Base-by-base conservation (phyloP, 2,329 filamentous ascomycete species). In the Tolypocladium endophyticum region DNA sequence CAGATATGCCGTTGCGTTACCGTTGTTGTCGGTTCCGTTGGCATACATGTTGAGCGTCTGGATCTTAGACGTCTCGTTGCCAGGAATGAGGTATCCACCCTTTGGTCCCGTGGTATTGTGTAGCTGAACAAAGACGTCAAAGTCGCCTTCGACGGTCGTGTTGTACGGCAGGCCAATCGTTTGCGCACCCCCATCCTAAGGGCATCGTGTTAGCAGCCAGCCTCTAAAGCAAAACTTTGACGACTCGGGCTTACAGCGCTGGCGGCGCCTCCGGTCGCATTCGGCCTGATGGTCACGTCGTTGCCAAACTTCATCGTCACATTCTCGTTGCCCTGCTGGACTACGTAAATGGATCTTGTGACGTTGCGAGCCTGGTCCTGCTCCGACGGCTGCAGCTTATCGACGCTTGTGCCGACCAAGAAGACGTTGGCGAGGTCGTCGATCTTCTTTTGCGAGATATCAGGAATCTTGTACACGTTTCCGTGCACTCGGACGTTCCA, bases 391-490 rank as follows among this genome's bases (percentile, higher is more conserved):
- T 82, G 79, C 6, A 92, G 78, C 18, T 85, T 72, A 12, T 81
- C 71, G 41, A 91, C 80, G 59, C 80, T 79, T 7, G 82, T 84
- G 56, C 80, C 86, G 61, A 90, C 80, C 12, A 92, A 78, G 72
- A 92, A 90, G 38, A 84, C 71, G 64, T 91, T 85, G 60, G 88
- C 87, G 4, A 92, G 77, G 43, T 86, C 78, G 64, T 92, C 81
- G 54, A 92, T 75, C 65, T 84, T 88, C 39, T 77, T 75, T 64
- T 84, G 77, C 1, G 80, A 81, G 39, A 88, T 86, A 61, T 89
- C 82, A 1, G 89, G 89, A 62, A 88, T 82, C 71, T 91, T 92
- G 78, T 87, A 92, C n/a, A 92, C 86, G 67, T 91, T 91, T 65
- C 89, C 89, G 64, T 88, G 89, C 63, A 92, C 83, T 35, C 88